Percentiles rank a stretch among this genome's conserved stretches.
Conservation (phyloP, 768 basidiomycete species). For the Lactarius indigo region DNA sequence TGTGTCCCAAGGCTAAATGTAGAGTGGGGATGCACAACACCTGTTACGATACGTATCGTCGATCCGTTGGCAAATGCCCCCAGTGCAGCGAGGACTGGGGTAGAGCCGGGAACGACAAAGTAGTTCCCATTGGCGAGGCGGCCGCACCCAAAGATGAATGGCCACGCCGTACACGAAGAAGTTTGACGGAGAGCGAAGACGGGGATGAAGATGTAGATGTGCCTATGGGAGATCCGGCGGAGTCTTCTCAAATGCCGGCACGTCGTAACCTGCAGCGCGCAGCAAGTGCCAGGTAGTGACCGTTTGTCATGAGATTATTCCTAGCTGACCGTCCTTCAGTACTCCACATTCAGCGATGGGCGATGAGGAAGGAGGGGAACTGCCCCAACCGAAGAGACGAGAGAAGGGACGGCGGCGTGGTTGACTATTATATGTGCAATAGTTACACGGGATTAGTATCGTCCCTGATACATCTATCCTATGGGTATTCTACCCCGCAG, state of each 20-base stretch:
- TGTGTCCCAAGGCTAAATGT: slow-evolving; percentile 62
- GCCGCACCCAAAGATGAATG: slow-evolving; percentile 23
- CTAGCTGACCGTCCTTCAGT: slow-evolving; percentile 22
- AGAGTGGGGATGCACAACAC: slow-evolving; percentile 59
- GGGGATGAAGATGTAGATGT: slow-evolving; percentile 33
- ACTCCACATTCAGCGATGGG: slow-evolving; percentile 38
- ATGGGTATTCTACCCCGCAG: slow-evolving; percentile 12
- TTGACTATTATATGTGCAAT: background rate
- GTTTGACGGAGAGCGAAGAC: slow-evolving; percentile 46
- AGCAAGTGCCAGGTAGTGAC: slow-evolving; percentile 6
- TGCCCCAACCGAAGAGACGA: slow-evolving; percentile 32
- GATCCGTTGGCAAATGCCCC: slow-evolving; percentile 47
- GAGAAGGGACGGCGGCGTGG: slow-evolving; percentile 14
- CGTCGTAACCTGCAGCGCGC: slow-evolving; percentile 11
- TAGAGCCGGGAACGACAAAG: slow-evolving; percentile 40
- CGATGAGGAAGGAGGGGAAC: slow-evolving; percentile 43
- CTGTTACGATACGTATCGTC: slow-evolving; percentile 55
- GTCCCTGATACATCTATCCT: background rate
- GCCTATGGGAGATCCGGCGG: background rate
- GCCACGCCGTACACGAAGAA: slow-evolving; percentile 23
- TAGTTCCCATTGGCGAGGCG: slow-evolving; percentile 63
- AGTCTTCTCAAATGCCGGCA: slow-evolving; percentile 5
- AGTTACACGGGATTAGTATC: background rate
- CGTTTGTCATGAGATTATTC: background rate
- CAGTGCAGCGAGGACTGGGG: slow-evolving; percentile 62